Evolutionary conservation across 345 rosid species (phyloP).

Genomic region (Pistacia vera): DNA sequence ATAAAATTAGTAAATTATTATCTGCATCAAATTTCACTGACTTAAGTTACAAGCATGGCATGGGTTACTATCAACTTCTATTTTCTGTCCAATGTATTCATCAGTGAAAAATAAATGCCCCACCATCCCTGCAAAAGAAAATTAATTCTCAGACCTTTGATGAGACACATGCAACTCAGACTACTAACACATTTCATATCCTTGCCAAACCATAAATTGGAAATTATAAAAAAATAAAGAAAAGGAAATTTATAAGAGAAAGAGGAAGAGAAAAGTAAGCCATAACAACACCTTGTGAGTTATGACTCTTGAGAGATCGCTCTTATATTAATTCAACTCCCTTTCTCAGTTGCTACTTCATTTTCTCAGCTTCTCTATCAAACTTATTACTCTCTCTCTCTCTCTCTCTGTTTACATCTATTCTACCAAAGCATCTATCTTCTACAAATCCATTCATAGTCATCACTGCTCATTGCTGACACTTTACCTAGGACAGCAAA

Average conservation of each 20-base stretch:
- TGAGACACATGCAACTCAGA: slow-evolving; percentile 35
- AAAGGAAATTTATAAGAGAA: not conserved
- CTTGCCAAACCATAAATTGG: slow-evolving; percentile 3
- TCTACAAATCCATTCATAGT: slow-evolving; percentile 17
- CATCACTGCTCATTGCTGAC: slow-evolving; percentile 38
- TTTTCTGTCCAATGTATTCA: slow-evolving; percentile 7
- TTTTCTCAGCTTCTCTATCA: slow-evolving; percentile 36
- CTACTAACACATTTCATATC: slow-evolving; percentile 23
- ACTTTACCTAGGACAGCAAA: slow-evolving; percentile 36
- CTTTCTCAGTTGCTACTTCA: slow-evolving; percentile 44
- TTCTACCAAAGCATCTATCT: slow-evolving; percentile 18
- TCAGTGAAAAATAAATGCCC: slow-evolving; percentile 9
- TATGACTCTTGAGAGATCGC: slow-evolving; percentile 17
- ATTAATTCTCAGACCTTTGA: slow-evolving; percentile 41
- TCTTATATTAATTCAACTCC: slow-evolving; percentile 54
- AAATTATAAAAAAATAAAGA: not conserved
- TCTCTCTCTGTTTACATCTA: slow-evolving; percentile 6
- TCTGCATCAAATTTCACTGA: slow-evolving; percentile 13
- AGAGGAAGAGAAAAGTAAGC: not conserved
- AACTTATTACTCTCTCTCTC: slow-evolving; percentile 11
- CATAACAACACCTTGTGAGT: not conserved
- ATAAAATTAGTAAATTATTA: not conserved
- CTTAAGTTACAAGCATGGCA: slow-evolving; percentile 36
- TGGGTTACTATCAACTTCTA: slow-evolving; percentile 20
- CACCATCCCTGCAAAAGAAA: slow-evolving; percentile 42